Evolutionary conservation across 139 green algal genomes (phyloP), one percentile per base, ranked within the genome.

Genomic region (Volvox africanus): DNA sequence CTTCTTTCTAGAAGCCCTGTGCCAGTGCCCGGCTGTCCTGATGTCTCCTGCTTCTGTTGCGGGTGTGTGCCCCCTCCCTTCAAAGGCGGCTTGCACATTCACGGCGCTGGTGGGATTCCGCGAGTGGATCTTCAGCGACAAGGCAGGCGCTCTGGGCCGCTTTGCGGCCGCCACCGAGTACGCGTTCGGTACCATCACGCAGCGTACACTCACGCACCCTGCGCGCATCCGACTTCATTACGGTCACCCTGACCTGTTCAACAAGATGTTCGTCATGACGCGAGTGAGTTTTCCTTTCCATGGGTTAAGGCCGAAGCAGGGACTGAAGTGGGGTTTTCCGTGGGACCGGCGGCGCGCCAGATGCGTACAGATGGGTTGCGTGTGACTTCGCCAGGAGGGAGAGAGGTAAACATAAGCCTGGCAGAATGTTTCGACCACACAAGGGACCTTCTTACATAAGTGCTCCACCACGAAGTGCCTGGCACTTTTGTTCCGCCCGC

Each of bases 131-230:
- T 97, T 97, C 93, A 94, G 88, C 28, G 94, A 96, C 92, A 93
- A 96, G 90, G 93, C 82, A 18, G 88, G 92, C 20, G 88, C 88
- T 24, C 94, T 98, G 89, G 96, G 93, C 16, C 91, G 93, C 36
- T 98, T 97, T 93, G 96, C 96, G 5, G 96, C 96, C 28, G 89
- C 91, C 20, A 94, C 95, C 21, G 96, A 97, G 92, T 96, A 96
- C 91, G 95, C 95, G 12, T 98, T 98, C 92, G 93, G 94, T 33
- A 97, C 95, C n/a, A 96, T 98, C n/a, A 93, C 97, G 80, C 96
- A 97, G 92, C 94, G 97, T 2, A 93, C 96, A 19, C 97, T 98
- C 94, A 93, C 94, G 28, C 94, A 92, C 87, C 97, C 96, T 22
- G 96, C 71, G 26, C 30, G 32, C 71, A 30, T 79, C 26, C 71